phyloP scores from a whole-genome alignment of 2,329 filamentous ascomycete genomes.

The Trichoderma sp. region DNA sequence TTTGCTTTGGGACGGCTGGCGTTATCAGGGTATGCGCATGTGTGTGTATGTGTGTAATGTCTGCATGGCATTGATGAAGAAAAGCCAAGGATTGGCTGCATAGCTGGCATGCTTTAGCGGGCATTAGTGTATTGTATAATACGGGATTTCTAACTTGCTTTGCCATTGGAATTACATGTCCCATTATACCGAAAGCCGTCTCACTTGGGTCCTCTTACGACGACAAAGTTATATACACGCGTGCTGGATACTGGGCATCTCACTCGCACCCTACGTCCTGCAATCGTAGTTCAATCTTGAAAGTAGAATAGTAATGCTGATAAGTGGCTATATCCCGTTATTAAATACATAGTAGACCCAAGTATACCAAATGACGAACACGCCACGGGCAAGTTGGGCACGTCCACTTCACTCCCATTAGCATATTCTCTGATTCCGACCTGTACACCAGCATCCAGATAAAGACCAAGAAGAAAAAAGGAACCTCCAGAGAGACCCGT shows the following conservation, averaged over 20 bases:
- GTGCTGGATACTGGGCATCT: neutral
- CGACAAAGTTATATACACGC: neutral
- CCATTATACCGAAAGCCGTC: neutral
- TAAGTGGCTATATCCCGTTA: neutral
- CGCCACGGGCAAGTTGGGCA: slow-evolving; percentile 1
- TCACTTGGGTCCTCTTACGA: neutral
- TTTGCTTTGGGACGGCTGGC: slow-evolving; percentile 2
- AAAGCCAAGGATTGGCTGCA: slow-evolving; percentile 1
- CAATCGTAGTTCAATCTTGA: neutral
- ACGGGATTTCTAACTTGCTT: neutral
- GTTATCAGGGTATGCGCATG: neutral
- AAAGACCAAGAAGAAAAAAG: neutral
- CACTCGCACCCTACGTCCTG: neutral
- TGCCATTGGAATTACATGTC: neutral
- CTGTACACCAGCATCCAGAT: slow-evolving; percentile 10
- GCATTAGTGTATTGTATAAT: neutral
- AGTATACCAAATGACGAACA: neutral
- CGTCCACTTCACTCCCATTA: neutral
- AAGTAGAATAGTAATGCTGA: neutral
- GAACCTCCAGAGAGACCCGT: neutral
- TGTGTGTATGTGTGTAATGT: neutral
- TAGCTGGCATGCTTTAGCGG: neutral
- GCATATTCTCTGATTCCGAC: neutral
- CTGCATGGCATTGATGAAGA: neutral
- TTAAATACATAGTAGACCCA: slow-evolving; percentile 8